Conservation (phyloP, 306 rosid species). For the Senna tora region DNA sequence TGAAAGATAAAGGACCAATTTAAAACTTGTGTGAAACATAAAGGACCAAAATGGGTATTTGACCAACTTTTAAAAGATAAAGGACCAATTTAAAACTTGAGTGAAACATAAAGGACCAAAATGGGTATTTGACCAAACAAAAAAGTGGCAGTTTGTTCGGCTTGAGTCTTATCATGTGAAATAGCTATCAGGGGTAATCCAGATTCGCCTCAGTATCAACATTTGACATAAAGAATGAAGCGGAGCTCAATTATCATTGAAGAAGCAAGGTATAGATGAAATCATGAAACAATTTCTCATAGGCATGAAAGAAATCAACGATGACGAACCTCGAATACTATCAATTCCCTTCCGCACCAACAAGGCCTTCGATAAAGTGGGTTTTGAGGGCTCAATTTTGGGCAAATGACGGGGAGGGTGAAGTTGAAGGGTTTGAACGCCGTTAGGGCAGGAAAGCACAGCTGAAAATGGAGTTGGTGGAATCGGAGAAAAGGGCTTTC, state of each 20-base stretch:
- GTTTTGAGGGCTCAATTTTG: background rate
- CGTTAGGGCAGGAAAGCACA: background rate
- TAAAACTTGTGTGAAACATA: too few relatives aligned
- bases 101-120: too few relatives aligned
- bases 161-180: background rate
- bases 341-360: background rate
- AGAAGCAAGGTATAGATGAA: background rate
- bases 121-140: too few relatives aligned
- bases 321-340: slow-evolving; percentile 3
- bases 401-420: background rate
- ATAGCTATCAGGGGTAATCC: background rate
- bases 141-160: background rate
- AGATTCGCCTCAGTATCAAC: slow-evolving; percentile 12
- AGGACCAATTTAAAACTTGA: too few relatives aligned
- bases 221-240: background rate
- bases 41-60: too few relatives aligned
- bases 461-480: background rate
- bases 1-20: too few relatives aligned
- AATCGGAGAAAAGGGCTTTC: background rate
- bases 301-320: background rate
- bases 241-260: background rate
- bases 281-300: background rate
- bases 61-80: too few relatives aligned
- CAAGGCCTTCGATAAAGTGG: background rate
- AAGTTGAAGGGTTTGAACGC: background rate